Evolutionary conservation across 179 eudicot species (phyloP).

Genomic region (Beta corolliflora): DNA sequence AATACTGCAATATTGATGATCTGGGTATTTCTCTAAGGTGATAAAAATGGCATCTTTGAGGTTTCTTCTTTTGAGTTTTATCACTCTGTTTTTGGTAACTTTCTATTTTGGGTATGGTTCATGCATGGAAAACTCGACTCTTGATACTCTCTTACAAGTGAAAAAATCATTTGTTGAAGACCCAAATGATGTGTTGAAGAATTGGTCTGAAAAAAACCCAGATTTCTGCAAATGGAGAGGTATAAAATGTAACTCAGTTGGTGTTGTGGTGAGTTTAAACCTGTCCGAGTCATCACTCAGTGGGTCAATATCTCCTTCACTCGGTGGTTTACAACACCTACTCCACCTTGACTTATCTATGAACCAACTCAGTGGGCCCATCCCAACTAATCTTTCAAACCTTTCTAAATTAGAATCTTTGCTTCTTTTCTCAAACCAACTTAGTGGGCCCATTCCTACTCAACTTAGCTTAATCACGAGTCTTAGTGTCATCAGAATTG

Average conservation of each 20-base stretch:
- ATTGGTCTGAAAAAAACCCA: conserved; percentile 53
- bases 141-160: conserved; percentile 51
- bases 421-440: conserved; percentile 73
- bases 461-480: conserved; percentile 59
- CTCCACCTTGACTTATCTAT: conserved; percentile 80
- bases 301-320: conserved; percentile 73
- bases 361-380: conserved; percentile 72
- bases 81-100: conserved; percentile 27
- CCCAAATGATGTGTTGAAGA: conserved; percentile 52
- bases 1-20: background rate
- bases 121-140: conserved; percentile 14
- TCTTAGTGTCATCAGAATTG: conserved; percentile 68
- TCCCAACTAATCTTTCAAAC: conserved; percentile 78
- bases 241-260: conserved; percentile 53
- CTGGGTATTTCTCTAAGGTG: background rate
- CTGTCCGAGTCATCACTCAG: conserved; percentile 61
- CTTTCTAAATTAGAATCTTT: conserved; percentile 64
- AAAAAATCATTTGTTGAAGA: conserved; percentile 55
- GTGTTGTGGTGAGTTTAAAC: conserved; percentile 54
- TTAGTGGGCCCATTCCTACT: conserved; percentile 70
- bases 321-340: conserved; percentile 55
- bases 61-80: background rate
- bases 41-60: conserved; percentile 26
- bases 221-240: conserved; percentile 76
- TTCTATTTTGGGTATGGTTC: background rate